Evolutionary conservation across 2,329 filamentous ascomycete genomes (phyloP), one percentile per base, ranked within the genome.

Genomic region (Apiospora pterosperma): DNA sequence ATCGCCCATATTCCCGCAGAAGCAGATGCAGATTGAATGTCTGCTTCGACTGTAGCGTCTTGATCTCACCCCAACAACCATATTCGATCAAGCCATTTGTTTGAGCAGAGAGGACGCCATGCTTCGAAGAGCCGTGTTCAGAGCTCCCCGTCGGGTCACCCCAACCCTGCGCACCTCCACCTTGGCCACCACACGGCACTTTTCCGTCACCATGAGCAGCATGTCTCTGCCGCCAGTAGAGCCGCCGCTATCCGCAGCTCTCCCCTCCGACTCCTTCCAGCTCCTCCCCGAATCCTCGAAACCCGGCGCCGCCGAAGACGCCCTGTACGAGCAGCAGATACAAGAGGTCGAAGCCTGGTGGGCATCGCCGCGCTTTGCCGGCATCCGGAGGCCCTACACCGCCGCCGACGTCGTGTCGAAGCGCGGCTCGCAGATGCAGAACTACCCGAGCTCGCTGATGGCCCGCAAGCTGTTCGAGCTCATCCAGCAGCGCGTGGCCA

Each of bases 371-470:
- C 89, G 96, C 64, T 99, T 89, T 76, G 86, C 90, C 69, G 95
- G 92, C 66, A 97, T 98, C 82, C 96, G 91, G 82, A 86, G 96
- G 58, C 93, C 95, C 12, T 99, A 98, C 77, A 91, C 90, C 21
- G 92, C 93, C 1, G 92, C 90, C 72, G 94, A 97, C 80, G 91
- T 99, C 6, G 95, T 97, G 67, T 93, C 91, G 78, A 98, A 98
- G 82, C 86, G 96, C 67, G 96, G 96, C 11, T 90, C 93, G 7
- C 85, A 97, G 69, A 88, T 92, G 73, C 92, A 97, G 75, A 88
- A 86, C 61, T 98, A 97, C 71, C 92, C 96, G 1, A 97, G 93
- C 80, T 97, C 93, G 16, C 81, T 97, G 67, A 97, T 97, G 92
- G 96, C 95, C 0, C 86, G 92, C 74, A 98, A 99, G 80, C 85